Base-by-base conservation (phyloP, 2,329 filamentous ascomycete genomes). In the Fusarium bactridioides region DNA sequence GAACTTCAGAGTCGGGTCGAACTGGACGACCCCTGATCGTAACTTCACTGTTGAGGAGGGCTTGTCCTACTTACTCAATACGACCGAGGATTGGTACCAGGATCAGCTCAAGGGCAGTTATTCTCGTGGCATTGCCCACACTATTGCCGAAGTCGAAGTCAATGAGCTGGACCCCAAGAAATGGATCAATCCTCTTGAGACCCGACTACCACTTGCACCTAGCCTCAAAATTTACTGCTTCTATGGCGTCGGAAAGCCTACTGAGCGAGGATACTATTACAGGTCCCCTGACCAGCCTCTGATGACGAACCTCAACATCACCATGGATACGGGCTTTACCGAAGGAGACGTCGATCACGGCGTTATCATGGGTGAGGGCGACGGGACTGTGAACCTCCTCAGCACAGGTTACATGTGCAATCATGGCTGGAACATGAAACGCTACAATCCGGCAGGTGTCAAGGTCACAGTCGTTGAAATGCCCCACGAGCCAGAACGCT, bases 341-440 rank as follows among this genome's bases (percentile, higher is more conserved):
- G 85, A 86, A 58, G 88, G 86, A 21, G 85, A 86, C 7, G 86
- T 90, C 9, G 95, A 99, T 79, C 96, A 93, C 73, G 96, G 96
- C 29, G 94, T 99, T n/a, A 87, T 97, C 38, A 92, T 98, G 87
- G 95, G 95, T 41, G 96, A 98, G 81, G 96, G 96, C 8, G 96
- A 99, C 76, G 96, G 96, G 3, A 99, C 96, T 0, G 96, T 99
- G 45, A 97, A 95, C 73, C 82, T 99, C n/a, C 83, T 99, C 16
- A 97, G 93, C 75, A 90, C 91, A 2, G 96, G 95, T 5, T 99
- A 98, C 80, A 98, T 99, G 96, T 99, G 96, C 81, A 92, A 94
- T 75, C 94, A 92, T 77, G 96, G 96, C 7, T 99, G 96, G 96
- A 91, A 91, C 64, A 93, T 98, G 82, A 94, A 94, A 82, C 89